Base-by-base conservation (phyloP, 2,329 filamentous ascomycete genomes). In the Exutisphaerella laricina region DNA sequence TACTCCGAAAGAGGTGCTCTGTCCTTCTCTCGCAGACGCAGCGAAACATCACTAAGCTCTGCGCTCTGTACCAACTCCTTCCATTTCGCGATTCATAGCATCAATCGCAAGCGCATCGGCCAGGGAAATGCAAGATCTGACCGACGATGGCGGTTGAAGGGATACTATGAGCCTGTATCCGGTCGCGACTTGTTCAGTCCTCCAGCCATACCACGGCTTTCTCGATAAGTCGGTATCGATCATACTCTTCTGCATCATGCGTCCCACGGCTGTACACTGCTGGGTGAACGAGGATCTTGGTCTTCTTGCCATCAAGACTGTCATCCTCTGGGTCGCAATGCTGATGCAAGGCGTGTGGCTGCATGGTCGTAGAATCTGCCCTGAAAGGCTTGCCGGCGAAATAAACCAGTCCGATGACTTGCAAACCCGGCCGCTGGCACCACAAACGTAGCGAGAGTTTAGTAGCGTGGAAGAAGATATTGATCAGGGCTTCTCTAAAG, bases 221-320 rank as follows among this genome's bases (percentile, higher is more conserved):
- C 23, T 26, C 23, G 6, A 26, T 6, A 12, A 26, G 6, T 26
- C 23, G 23, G 23, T 12, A 6, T 7, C 12, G 23, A 7, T 39
- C 28, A 16, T 44, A 44, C 9, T 22, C 13, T 7, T 44, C 41
- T 5, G 9, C 41, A 6, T 44, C 41, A 22, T 44, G 35, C 25
- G 41, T 44, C 9, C 41, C 41, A 6, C n/a, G 9, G 7, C 34
- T 20, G 9, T 30, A 14, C 14, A 44, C 26, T 16, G 41, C 41
- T 6, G 41, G 41, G 33, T 44, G 41, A 21, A 44, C 22, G 4
- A 39, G 23, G 9, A 39, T 12, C 17, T 30, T 20, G 8, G 39
- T 21, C 17, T 7, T 21, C 28, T 28, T 39, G 17, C 41, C 41
- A 23, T 44, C 41, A 20, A 44, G 35, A 6, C 35, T 31, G 41